Base-by-base conservation (phyloP, 2,329 filamentous ascomycete species). In the Aspergillus arachidicola region DNA sequence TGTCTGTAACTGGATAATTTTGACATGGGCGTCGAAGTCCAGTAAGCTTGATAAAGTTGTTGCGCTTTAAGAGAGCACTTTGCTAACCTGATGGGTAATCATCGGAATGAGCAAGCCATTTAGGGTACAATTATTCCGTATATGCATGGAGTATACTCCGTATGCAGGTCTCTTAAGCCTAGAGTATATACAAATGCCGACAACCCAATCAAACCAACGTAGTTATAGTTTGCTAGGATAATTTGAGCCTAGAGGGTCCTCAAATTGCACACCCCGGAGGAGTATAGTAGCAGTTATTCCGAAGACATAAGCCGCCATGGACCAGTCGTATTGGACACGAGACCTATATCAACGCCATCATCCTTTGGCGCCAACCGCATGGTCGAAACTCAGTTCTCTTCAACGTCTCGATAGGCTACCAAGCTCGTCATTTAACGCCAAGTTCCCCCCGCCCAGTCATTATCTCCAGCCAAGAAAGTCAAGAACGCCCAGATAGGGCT, bases 381-480 rank as follows among this genome's bases (percentile, higher is more conserved):
- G 28, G 28, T 32, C 12, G 2, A 32, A 36, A 14, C 19, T n/a
- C 11, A 34, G n/a, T 14, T 50, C 46, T 1, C 12, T n/a, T 50
- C 28, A 34, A 23, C 51, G 14, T 55, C 51, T 55, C n/a, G 6
- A 55, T 55, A 55, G 51, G 51, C 11, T 55, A 26, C 21, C 48
- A 14, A 51, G 45, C 57, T 51, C 45, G 45, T 21, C 58, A 46
- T 50, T 21, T 36, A 43, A 21, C 34, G 51, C 51, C 51, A 55
- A 55, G 51, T 55, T 32, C 36, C n/a, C 26, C 23, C 51, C 12
- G 36, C 23, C 51, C 51, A 55, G 51, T 55, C 30, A 55, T 23
- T 30, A 45, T 26, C 51, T 36, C 32, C 50, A 57, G 62, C 62
- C 62, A 64, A 64, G 62, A 62, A 61, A 54, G 58, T 55, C 55